Base-by-base conservation (phyloP, 805 yeast species). In the Candida xyloterini region DNA sequence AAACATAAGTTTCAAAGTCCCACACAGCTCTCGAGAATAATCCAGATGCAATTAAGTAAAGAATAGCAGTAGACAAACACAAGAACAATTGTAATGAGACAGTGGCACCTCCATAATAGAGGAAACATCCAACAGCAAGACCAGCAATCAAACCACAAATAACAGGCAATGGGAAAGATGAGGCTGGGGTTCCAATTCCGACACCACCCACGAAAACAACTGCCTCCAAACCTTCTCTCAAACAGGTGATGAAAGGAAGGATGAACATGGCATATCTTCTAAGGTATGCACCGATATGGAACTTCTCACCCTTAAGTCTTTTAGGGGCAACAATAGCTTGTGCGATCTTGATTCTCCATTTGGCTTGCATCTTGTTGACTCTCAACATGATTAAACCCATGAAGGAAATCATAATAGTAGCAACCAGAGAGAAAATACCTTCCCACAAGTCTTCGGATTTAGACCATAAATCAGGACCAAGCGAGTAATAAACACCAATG, bases 381-480 rank as follows among this genome's bases (percentile, higher is more conserved):
- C 98, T 79, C 59, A 91, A 76, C 96, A 91, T 86, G 42, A 97
- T 95, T 57, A 91, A 76, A 63, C 99, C 98, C 97, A 91, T 90
- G 54, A 84, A 54, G 10, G 96, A 78, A 59, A 91, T 91, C 78
- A 91, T 78, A 33, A 86, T 68, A 0, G 95, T 78, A 2, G 98
- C 99, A 62, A 91, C 80, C 51, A 91, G 68, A 66, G 95, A 86
- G 62, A 91, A 89, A 42, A 87, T 72, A 70, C 97, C 98, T 74
- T 91, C 99, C 98, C 98, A 91, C 42, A 91, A 64, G 62, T 91
- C 97, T 63, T 91, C 99, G 15, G 95, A 79, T 10, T 63, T 59
- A 35, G 91, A 73, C 85, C 96, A 91, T 49, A 91, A 76, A 74
- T 91, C 95, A 38, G 76, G 76, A 48, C 83, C 81, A 35, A 84